A percentile compares a stretch with the other conserved stretches of the same genome.
Evolutionary conservation across 2,329 filamentous ascomycete genomes (phyloP).

Genomic region (Cladorrhinum sp.): DNA sequence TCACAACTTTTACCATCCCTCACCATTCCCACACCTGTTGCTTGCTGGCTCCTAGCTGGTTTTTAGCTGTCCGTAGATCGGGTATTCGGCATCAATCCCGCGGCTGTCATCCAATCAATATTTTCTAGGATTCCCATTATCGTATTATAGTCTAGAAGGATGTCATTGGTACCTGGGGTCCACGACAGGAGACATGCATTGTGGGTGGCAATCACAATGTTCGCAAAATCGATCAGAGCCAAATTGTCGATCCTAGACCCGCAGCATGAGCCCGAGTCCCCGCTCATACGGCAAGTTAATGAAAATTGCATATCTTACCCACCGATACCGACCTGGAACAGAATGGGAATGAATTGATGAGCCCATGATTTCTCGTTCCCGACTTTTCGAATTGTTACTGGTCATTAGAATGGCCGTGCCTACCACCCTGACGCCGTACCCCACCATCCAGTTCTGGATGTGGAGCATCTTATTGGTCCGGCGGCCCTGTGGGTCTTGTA

Average conservation of each 20-base stretch:
- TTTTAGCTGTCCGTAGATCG: neutral
- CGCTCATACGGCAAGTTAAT: neutral
- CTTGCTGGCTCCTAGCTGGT: too few species aligned
- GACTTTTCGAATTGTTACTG: neutral
- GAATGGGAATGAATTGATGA: neutral
- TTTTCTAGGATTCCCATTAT: neutral
- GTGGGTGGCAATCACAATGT: conserved; percentile 4
- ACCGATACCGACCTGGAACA: neutral
- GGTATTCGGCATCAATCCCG: neutral
- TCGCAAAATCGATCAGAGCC: conserved; percentile 26
- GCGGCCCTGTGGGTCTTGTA: conserved; percentile 23
- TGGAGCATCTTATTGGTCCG: conserved; percentile 26
- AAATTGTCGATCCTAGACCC: conserved; percentile 27
- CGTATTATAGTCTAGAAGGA: neutral
- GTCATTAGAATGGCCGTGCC: conserved; percentile 6
- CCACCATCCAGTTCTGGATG: conserved; percentile 17
- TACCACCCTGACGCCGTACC: conserved; percentile 11
- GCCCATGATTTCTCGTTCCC: neutral
- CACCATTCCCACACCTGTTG: neutral
- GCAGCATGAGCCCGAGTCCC: conserved; percentile 10
- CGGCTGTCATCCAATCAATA: neutral
- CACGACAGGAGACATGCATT: neutral
- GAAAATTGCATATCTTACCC: neutral
- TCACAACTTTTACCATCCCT: neutral
- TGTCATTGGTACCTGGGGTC: neutral